Base-by-base conservation (phyloP, 768 basidiomycete genomes). In the Mycena chlorophos region DNA sequence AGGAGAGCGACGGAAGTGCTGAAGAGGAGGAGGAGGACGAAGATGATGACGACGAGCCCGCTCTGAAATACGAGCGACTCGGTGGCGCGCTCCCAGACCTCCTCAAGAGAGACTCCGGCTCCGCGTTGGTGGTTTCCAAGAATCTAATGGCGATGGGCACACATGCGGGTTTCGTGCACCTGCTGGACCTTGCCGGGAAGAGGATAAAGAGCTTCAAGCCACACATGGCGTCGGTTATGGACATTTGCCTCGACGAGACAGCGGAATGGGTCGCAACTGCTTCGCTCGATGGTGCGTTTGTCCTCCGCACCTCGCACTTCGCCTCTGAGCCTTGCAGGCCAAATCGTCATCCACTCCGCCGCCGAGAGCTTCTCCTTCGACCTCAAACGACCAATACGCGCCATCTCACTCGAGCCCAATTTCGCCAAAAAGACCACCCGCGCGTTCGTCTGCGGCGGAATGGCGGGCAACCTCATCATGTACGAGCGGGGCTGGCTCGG, bases 401-500 rank as follows among this genome's bases (percentile, higher is more conserved):
- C 89, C 3, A 80, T 98, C 42, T 85, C 94, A 2, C 80, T 98
- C 53, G 96, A 98, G 65, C 97, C 97, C 5, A 81, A 86, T 56
- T 99, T 96, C 58, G 84, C 88, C 3, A 90, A 89, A 71, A 83
- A 82, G 48, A 78, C 80, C 31, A 83, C 89, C 6, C 80, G 92
- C 20, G 82, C 89, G 0, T 88, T 97, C 63, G 89, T 97, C 12
- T 92, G 89, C 52, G 97, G 96, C 20, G 97, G 97, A 8, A 80
- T 96, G 80, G 88, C 91, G 0, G 96, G 97, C 3, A 85, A 79
- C 20, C 74, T 99, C 25, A 76, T 91, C n/a, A 64, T 97, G 63
- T 84, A 90, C 60, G 96, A 98, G 76, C 98, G 97, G 67, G 91
- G 94, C 5, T 98, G 97, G 95, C 73, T 98, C 1, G 94, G 96